These are phyloP conservation scores for Porphyrellus cyaneotinctus DNA, from an alignment of 768 basidiomycete species.

Conservation along the genomic window DNA sequence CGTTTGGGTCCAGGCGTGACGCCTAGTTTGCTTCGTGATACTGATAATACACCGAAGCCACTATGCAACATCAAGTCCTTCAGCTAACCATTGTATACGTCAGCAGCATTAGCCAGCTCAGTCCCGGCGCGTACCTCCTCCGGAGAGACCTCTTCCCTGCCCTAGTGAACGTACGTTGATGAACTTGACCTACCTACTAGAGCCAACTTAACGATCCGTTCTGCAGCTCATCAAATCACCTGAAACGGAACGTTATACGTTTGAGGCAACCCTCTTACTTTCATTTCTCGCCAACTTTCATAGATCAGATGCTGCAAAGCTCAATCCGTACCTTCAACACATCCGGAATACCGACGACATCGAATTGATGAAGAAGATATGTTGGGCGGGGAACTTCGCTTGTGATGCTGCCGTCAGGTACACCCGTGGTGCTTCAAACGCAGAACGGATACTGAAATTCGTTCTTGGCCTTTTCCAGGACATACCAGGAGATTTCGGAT, in stretches of 20 bases:
- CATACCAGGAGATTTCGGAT: slow-evolving; percentile 53
- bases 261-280: slow-evolving; percentile 59
- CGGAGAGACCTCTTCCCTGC: slow-evolving; percentile 58
- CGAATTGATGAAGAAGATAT: slow-evolving; percentile 53
- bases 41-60: slow-evolving; percentile 32
- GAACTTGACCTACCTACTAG: not conserved
- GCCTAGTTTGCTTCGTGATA: not conserved
- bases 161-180: slow-evolving; percentile 41
- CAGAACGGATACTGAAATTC: not conserved
- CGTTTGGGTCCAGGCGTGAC: not conserved
- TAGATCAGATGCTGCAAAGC: slow-evolving; percentile 64
- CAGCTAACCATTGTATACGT: slow-evolving; percentile 57
- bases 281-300: slow-evolving; percentile 66
- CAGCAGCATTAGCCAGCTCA: slow-evolving; percentile 58
- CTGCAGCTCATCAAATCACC: slow-evolving; percentile 52
- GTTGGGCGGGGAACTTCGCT: slow-evolving; percentile 53
- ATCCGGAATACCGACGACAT: slow-evolving; percentile 47
- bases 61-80: slow-evolving; percentile 48
- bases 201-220: not conserved
- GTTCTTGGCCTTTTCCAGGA: slow-evolving; percentile 33
- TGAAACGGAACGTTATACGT: slow-evolving; percentile 52
- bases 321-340: slow-evolving; percentile 60
- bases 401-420: slow-evolving; percentile 51
- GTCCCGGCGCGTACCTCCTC: slow-evolving; percentile 69
- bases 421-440: not conserved